These are phyloP conservation scores for Anacardium occidentale DNA, from an alignment of 345 rosid genomes.

Conservation along the genomic window DNA sequence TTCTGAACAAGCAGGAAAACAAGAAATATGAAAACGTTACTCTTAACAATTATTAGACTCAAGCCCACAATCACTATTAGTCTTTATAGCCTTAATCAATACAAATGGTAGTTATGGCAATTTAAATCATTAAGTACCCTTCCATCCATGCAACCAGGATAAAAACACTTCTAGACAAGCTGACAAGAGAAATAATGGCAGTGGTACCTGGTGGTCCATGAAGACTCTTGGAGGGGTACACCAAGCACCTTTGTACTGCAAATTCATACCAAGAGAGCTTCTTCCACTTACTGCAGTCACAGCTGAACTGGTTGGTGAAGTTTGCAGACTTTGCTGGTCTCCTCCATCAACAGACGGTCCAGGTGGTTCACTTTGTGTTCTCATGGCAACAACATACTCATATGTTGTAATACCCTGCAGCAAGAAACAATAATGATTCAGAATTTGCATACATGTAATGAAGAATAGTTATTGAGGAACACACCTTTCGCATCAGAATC, in stretches of 20 bases:
- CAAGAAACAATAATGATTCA: constrained; percentile 14
- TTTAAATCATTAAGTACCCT: background rate
- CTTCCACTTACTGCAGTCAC: constrained; percentile 80
- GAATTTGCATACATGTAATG: constrained; percentile 11
- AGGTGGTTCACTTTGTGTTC: constrained; percentile 77
- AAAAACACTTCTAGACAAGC: background rate
- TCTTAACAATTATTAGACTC: background rate
- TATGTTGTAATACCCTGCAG: constrained; percentile 89
- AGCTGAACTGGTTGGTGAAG: constrained; percentile 86
- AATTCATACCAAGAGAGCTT: constrained; percentile 80
- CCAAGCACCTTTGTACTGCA: constrained; percentile 88
- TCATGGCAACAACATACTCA: constrained; percentile 91
- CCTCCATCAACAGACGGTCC: constrained; percentile 70
- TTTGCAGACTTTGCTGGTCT: constrained; percentile 65
- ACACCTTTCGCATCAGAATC: constrained; percentile 81
- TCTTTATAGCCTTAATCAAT: constrained; percentile 2
- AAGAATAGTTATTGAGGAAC: background rate
- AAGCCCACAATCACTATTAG: background rate
- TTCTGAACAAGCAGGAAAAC: background rate
- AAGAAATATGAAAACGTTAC: background rate
- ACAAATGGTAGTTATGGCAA: background rate
- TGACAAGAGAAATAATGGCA: background rate
- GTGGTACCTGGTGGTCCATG: constrained; percentile 84
- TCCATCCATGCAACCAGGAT: background rate
- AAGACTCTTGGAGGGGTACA: constrained; percentile 97